These are phyloP conservation scores for Coniosporium tulheliwenetii DNA, from an alignment of 2,329 filamentous ascomycete species.

Conservation along the genomic window DNA sequence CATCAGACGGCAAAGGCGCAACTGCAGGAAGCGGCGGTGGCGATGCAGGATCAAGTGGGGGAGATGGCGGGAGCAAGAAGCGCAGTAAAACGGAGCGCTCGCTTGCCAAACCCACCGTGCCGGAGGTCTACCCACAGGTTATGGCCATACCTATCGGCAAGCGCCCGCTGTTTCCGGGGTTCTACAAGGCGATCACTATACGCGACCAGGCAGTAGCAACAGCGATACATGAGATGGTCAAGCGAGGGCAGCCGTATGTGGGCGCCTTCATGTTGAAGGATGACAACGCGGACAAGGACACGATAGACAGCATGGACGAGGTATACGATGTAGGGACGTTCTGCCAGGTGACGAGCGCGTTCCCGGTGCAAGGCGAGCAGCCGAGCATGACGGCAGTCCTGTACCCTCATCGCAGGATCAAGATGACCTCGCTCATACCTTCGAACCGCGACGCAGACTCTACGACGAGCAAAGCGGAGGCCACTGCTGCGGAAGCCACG, in stretches of 20 bases:
- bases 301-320: slow-evolving; percentile 79
- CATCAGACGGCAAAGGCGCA: slow-evolving; percentile 42
- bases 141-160: slow-evolving; percentile 94
- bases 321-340: slow-evolving; percentile 95
- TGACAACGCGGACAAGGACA: slow-evolving; percentile 81
- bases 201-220: slow-evolving; percentile 80
- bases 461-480: slow-evolving; percentile 34
- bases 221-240: slow-evolving; percentile 92
- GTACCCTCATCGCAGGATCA: slow-evolving; percentile 90
- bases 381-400: slow-evolving; percentile 80
- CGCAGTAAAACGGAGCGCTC: slow-evolving; percentile 55
- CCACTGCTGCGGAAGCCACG: slow-evolving; percentile 37
- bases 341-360: slow-evolving; percentile 92
- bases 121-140: slow-evolving; percentile 92
- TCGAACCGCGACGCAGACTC: slow-evolving; percentile 36
- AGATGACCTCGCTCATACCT: slow-evolving; percentile 68
- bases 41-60: slow-evolving; percentile 21
- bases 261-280: slow-evolving; percentile 96
- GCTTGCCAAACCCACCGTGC: slow-evolving; percentile 74
- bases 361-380: slow-evolving; percentile 77
- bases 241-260: slow-evolving; percentile 91
- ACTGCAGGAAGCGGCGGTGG: slow-evolving; percentile 38
- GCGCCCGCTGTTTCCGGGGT: slow-evolving; percentile 86
- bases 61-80: slow-evolving; percentile 55
- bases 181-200: slow-evolving; percentile 98